Evolutionary conservation across 2,329 filamentous ascomycete genomes (phyloP).

Genomic region (Diplodia scrobiculata): DNA sequence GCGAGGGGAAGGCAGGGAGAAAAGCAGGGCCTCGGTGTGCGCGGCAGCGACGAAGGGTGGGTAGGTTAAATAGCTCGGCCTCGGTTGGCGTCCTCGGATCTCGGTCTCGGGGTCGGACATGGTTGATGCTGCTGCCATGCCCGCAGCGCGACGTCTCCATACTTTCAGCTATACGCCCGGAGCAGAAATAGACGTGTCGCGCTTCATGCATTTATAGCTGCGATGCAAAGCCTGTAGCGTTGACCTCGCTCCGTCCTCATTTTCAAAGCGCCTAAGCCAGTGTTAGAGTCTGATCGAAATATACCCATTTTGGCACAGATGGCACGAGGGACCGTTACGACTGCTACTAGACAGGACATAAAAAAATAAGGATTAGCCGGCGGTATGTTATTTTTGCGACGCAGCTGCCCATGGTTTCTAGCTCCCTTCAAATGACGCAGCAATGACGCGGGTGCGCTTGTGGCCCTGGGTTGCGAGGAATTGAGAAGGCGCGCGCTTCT

Average conservation of each 20-base stretch:
- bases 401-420: background rate
- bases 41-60: background rate
- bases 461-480: too few species aligned
- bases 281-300: too few species aligned
- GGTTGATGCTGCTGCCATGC: background rate
- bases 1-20: background rate
- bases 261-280: too few species aligned
- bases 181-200: background rate
- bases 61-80: constrained; percentile 15
- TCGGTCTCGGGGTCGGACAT: constrained; percentile 17
- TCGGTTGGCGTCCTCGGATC: background rate
- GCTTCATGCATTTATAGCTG: background rate
- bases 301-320: too few species aligned
- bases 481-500: too few species aligned
- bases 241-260: too few species aligned
- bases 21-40: background rate
- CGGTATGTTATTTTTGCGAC: background rate
- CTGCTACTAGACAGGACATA: too few species aligned
- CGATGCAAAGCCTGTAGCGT: too few species aligned
- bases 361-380: too few species aligned
- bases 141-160: background rate
- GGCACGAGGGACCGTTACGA: too few species aligned
- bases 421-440: background rate
- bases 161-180: background rate
- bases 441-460: background rate